Evolutionary conservation across 768 basidiomycete species (phyloP).

Genomic region (Rhizopogon sp.): DNA sequence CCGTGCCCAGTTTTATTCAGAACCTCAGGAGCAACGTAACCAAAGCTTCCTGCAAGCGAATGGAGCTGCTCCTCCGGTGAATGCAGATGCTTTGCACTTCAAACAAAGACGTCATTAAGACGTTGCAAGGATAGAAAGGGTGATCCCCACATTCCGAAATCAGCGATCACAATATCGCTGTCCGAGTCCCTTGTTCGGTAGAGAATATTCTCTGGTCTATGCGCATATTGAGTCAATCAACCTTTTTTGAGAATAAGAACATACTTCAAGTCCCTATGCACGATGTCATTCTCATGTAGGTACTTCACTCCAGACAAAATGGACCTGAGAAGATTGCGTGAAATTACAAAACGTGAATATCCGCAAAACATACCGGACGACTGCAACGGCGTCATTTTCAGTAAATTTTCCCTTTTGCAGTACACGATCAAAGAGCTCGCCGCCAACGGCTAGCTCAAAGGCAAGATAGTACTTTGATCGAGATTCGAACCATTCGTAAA

Average conservation of each 20-base stretch:
- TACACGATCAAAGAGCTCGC: conserved; percentile 92
- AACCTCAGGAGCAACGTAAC: conserved; percentile 91
- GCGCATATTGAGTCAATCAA: background rate
- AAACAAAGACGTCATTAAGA: background rate
- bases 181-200: conserved; percentile 73
- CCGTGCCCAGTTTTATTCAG: conserved; percentile 79
- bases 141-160: conserved; percentile 85
- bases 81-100: conserved; percentile 79
- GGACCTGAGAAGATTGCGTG: conserved; percentile 41
- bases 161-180: conserved; percentile 91
- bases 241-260: conserved; percentile 9
- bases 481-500: conserved; percentile 96
- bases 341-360: background rate
- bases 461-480: conserved; percentile 92
- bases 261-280: conserved; percentile 94
- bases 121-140: background rate
- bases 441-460: conserved; percentile 91
- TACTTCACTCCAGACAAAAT: conserved; percentile 84
- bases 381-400: conserved; percentile 81
- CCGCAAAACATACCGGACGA: conserved; percentile 52
- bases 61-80: conserved; percentile 65
- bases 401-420: conserved; percentile 85
- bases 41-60: conserved; percentile 75
- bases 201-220: conserved; percentile 92
- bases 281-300: conserved; percentile 88